These are phyloP conservation scores for Andrographis paniculata DNA, from an alignment of 305 asterid genomes.

Conservation along the genomic window DNA sequence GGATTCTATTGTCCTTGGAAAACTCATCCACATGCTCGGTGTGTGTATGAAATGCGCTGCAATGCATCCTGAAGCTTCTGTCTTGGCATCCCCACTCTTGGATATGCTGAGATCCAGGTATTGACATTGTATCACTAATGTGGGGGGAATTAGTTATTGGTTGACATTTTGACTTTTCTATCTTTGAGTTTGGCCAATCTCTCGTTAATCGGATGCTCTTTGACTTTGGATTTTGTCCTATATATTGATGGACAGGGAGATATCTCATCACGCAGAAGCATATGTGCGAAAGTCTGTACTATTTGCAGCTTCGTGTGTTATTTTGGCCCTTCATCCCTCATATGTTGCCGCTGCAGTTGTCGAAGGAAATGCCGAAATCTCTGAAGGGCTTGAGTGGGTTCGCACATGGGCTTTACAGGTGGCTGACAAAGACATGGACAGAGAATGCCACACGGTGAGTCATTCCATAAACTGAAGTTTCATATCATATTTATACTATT, in stretches of 20 bases:
- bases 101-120: conserved; percentile 89
- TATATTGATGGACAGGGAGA: conserved; percentile 60
- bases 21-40: conserved; percentile 28
- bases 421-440: conserved; percentile 3
- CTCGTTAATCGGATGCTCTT: conserved; percentile 16
- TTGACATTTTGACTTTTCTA: conserved; percentile 8
- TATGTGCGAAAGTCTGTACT: conserved; percentile 86
- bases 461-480: too few relatives aligned
- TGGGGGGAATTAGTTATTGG: not conserved
- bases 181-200: conserved; percentile 1
- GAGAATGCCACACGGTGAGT: conserved; percentile 1
- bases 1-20: conserved; percentile 53
- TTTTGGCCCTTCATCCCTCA: conserved; percentile 86
- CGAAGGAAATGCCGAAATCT: conserved; percentile 56
- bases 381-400: conserved; percentile 87
- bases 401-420: conserved; percentile 29
- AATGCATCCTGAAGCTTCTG: conserved; percentile 59
- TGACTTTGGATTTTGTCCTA: conserved; percentile 7
- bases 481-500: too few relatives aligned
- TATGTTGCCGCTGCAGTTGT: conserved; percentile 68
- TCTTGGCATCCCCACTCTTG: conserved; percentile 28
- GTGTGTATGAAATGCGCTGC: conserved; percentile 71
- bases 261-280: conserved; percentile 78
- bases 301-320: conserved; percentile 78
- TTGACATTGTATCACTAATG: conserved; percentile 1